Evolutionary conservation across 768 basidiomycete genomes (phyloP), one percentile per base, ranked within the genome.

Genomic region (Dentipellis fragilis): DNA sequence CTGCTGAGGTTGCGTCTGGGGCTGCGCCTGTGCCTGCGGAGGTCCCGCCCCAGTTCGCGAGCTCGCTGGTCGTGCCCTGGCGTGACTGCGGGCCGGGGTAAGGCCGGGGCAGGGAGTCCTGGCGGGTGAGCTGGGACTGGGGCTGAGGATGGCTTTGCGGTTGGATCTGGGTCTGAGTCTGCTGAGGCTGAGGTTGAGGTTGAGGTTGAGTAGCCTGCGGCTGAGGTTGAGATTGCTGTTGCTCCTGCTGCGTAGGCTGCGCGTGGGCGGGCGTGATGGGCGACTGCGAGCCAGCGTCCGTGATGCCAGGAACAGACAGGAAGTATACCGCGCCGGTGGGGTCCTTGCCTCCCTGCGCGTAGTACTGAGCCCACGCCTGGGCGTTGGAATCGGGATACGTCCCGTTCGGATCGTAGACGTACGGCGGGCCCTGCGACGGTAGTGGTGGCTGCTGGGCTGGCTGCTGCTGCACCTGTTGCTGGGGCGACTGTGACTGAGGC

Each of bases 291-390:
- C 29, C 29, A 6, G 3, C 29, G 52, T 80, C 81, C 62, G 80
- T 84, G 46, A 91, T 74, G 2, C 87, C 89, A 7, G 88, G 89
- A 1, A 91, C 81, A 2, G 80, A 82, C 50, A 85, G 69, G 62
- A 93, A 93, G 70, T 93, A 93, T 39, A 91, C 85, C 8, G 84
- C 73, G 9, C 90, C 90, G 5, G 85, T 81, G 0, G 74, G 67
- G 57, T 91, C 89, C 48, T 69, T 79, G 3, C 89, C 89, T 22
- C 90, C 90, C 57, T 84, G 80, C 0, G 84, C 83, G 65, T 92
- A 92, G 68, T 93, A 93, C 61, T 83, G 79, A 6, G 87, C 89
- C 89, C 89, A 92, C 0, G 86, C 87, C 65, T 91, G 89, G 19
- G 84, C 88, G 59, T 89, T 89, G 54, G 82, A 79, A 66, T 93